These are phyloP conservation scores for Saccharomycopsis hybrid DNA, from an alignment of 1,139 yeast genomes.

Conservation along the genomic window DNA sequence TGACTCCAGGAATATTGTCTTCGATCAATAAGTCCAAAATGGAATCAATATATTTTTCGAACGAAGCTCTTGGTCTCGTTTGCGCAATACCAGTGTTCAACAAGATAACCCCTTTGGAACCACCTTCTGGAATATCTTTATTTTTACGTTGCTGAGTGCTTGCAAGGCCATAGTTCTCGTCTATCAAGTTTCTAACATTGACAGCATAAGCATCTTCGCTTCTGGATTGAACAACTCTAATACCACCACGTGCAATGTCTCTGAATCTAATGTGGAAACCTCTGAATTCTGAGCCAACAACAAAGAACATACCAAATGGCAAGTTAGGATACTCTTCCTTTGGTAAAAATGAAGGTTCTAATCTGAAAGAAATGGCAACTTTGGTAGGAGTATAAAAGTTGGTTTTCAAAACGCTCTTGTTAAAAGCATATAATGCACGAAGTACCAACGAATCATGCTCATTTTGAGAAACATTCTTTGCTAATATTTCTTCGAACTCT, in stretches of 20 bases:
- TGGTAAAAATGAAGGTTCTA: constrained; percentile 83
- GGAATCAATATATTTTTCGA: constrained; percentile 89
- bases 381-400: constrained; percentile 92
- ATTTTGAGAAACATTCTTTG: constrained; percentile 72
- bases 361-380: constrained; percentile 90
- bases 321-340: constrained; percentile 81
- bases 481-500: constrained; percentile 65
- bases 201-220: constrained; percentile 79
- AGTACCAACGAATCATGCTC: constrained; percentile 75
- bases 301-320: constrained; percentile 91
- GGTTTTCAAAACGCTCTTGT: constrained; percentile 83
- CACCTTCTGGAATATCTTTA: constrained; percentile 99
- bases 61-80: constrained; percentile 77
- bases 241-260: constrained; percentile 98
- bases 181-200: constrained; percentile 85
- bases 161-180: constrained; percentile 94
- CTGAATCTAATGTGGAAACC: constrained; percentile 97
- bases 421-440: constrained; percentile 76
- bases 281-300: constrained; percentile 93
- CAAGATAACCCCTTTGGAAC: constrained; percentile 93
- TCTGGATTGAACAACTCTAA: constrained; percentile 87
- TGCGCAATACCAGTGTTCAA: constrained; percentile 77
- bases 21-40: constrained; percentile 80
- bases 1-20: constrained; percentile 64
- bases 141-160: constrained; percentile 95